Base-by-base conservation (phyloP, 306 rosid species). In the Trichosanthes cucumerina region DNA sequence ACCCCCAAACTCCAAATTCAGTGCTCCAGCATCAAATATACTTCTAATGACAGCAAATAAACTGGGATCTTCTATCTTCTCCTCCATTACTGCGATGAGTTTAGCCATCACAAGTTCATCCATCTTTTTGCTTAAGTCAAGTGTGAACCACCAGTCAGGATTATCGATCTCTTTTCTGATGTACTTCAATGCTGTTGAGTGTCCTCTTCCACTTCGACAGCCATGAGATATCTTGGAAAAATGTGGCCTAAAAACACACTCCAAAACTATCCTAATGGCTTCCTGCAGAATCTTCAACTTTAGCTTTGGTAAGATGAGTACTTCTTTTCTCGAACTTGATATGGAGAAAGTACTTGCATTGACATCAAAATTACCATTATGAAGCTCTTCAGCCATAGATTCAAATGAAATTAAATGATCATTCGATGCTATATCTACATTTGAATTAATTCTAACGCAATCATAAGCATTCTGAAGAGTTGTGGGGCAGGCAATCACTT, bases 181-280 rank as follows among this genome's bases (percentile, higher is more conserved):
- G 81, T 89, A 90, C 89, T 85, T 93, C 83, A 93, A 81, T 23
- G 92, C 98, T 0, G 87, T 69, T 4, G 77, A 74, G 26, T 86
- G 86, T n/a, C 96, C 98, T 80, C 91, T 85, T n/a, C 98, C 96
- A 54, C 94, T 93, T 58, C 97, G 88, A 64, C 92, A 88, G 9
- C 98, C 98, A 49, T 93, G 98, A 23, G 98, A 93, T 18, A 93
- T 87, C 82, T 87, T 92, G 57, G 92, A 94, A 69, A 94, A 92
- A 62, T 89, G 77, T 18, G 98, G 97, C 82, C 79, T 89, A 83
- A 87, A 94, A 81, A 92, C 88, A 76, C 89, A 92, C 82, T 94
- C 98, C 80, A 94, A 76, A 31, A 85, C 90, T 54, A 94, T 81
- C 82, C 96, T 90, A 73, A 94, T 86, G 19, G 96, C 94, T 77